These are phyloP conservation scores for Diaporthe destruens DNA, from an alignment of 2,329 filamentous ascomycete genomes.

Conservation along the genomic window DNA sequence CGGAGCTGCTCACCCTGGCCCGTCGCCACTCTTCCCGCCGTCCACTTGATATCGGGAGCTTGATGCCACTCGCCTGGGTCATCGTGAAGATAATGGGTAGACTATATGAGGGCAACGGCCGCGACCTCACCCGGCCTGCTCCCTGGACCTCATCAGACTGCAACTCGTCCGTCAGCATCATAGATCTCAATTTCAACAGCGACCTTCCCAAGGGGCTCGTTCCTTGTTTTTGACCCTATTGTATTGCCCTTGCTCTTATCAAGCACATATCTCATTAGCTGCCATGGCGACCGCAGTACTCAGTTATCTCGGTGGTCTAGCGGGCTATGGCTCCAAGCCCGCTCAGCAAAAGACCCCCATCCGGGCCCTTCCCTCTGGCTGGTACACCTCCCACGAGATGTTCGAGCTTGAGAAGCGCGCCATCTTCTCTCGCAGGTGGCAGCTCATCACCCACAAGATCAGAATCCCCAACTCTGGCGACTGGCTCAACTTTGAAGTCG, in stretches of 20 bases:
- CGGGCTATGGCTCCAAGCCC: slow-evolving; percentile 19
- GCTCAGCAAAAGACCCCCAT: slow-evolving; percentile 46
- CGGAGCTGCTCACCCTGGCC: slow-evolving; percentile 29
- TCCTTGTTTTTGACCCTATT: neutral
- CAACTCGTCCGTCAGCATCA: neutral
- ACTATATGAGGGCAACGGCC: slow-evolving; percentile 25
- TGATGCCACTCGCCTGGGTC: slow-evolving; percentile 33
- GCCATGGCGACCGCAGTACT: slow-evolving; percentile 31
- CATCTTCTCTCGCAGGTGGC: slow-evolving; percentile 69
- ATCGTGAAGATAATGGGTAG: slow-evolving; percentile 17
- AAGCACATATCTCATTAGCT: neutral
- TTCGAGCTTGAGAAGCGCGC: slow-evolving; percentile 69
- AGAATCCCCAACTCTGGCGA: slow-evolving; percentile 66
- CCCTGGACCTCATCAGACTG: neutral
- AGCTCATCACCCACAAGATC: slow-evolving; percentile 65
- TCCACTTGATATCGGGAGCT: slow-evolving; percentile 28
- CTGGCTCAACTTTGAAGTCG: slow-evolving; percentile 67
- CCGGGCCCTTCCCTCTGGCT: slow-evolving; percentile 61
- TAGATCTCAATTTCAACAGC: slow-evolving; percentile 4
- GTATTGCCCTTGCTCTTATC: neutral
- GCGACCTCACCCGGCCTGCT: slow-evolving; percentile 8
- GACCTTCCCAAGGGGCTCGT: slow-evolving; percentile 8
- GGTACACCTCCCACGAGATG: slow-evolving; percentile 66
- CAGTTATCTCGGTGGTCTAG: slow-evolving; percentile 34
- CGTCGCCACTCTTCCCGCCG: slow-evolving; percentile 29